These are phyloP conservation scores for Chaetomiaceae sp. DNA, from an alignment of 2,329 filamentous ascomycete genomes.

Conservation along the genomic window DNA sequence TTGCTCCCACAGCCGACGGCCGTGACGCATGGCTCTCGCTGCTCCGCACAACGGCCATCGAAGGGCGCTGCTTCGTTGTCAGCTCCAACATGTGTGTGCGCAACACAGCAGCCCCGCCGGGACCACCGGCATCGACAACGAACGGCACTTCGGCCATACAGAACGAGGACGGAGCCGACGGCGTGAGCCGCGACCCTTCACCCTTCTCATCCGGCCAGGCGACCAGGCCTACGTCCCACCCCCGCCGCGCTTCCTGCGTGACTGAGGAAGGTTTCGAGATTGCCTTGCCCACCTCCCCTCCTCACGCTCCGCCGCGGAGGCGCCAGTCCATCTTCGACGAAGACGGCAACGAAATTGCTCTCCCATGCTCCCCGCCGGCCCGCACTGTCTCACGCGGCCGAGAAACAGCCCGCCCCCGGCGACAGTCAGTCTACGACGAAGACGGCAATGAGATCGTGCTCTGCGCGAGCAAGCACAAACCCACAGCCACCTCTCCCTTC, in stretches of 20 bases:
- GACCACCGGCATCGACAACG: background rate
- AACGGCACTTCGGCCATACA: background rate
- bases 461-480: background rate
- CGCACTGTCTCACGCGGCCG: background rate
- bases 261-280: slow-evolving; percentile 45
- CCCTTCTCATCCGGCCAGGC: background rate
- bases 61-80: slow-evolving; percentile 80
- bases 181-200: slow-evolving; percentile 32
- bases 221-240: background rate
- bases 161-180: background rate
- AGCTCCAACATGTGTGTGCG: slow-evolving; percentile 77
- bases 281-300: slow-evolving; percentile 32
- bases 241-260: slow-evolving; percentile 36
- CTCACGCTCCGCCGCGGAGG: slow-evolving; percentile 18
- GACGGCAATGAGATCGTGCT: slow-evolving; percentile 42
- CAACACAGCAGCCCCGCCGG: slow-evolving; percentile 27
- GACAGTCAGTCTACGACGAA: slow-evolving; percentile 44
- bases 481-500: background rate
- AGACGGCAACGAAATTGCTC: slow-evolving; percentile 42
- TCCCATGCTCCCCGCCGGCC: background rate
- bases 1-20: slow-evolving; percentile 83
- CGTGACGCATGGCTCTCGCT: slow-evolving; percentile 75
- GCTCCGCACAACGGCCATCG: slow-evolving; percentile 75
- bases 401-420: slow-evolving; percentile 14
- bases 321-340: slow-evolving; percentile 43